Conservation (phyloP, 305 asterid species). For the Fraxinus albicans region DNA sequence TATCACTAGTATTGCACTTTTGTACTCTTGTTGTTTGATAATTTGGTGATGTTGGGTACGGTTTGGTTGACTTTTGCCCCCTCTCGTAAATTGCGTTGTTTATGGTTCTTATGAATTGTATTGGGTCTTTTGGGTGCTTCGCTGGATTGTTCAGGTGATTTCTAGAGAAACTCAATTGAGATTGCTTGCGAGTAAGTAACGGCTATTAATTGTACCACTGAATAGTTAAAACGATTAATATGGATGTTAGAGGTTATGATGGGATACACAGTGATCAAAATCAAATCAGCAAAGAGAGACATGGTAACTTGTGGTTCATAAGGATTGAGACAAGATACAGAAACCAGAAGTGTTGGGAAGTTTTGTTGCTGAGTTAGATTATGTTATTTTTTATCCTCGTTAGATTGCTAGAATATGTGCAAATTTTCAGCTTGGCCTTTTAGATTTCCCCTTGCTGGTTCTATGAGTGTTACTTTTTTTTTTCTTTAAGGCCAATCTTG, state of each 20-base stretch:
- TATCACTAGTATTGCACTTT: not conserved
- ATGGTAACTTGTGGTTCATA: not conserved
- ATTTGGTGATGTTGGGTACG: not conserved
- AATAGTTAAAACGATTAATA: not conserved
- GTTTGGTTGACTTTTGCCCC: not conserved
- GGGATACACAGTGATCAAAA: not conserved
- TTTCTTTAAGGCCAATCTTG: not conserved
- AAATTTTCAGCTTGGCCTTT: not conserved
- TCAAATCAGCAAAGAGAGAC: not conserved
- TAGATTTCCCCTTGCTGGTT: not conserved
- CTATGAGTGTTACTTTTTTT: not conserved
- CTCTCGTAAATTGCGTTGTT: not conserved
- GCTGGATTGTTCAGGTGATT: not conserved
- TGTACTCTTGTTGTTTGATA: not conserved
- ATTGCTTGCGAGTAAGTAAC: not conserved
- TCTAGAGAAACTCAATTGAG: not conserved
- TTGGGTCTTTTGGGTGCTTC: not conserved
- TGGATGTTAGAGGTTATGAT: not conserved
- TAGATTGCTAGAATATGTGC: not conserved
- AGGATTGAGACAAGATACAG: not conserved
- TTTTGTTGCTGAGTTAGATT: not conserved
- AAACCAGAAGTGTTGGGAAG: not conserved
- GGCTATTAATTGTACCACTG: not conserved
- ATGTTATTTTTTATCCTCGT: not conserved
- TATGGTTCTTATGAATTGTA: not conserved